Percentiles rank a stretch among this genome's conserved stretches.
Evolutionary conservation across 805 yeast species (phyloP).

Genomic region (Hanseniaspora nectarophila): DNA sequence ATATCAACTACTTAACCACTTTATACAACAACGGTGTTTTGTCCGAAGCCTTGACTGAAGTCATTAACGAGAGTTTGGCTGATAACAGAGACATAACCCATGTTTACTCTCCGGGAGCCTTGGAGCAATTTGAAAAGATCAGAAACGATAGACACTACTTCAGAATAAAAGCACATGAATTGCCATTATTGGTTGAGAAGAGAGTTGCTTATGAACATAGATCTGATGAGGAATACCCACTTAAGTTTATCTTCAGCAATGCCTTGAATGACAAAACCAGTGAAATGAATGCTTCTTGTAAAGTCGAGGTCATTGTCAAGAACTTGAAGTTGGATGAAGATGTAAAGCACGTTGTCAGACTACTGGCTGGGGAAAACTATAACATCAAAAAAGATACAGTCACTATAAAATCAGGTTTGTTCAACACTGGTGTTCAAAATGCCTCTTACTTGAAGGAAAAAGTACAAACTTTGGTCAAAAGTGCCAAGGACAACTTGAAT

Average conservation of each 20-base stretch:
- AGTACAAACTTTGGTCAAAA: constrained; percentile 48
- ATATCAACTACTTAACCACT: constrained; percentile 26
- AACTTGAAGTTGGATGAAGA: constrained; percentile 37
- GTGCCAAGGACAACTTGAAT: constrained; percentile 51
- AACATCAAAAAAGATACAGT: constrained; percentile 48
- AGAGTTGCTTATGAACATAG: constrained; percentile 55
- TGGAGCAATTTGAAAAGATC: constrained; percentile 55
- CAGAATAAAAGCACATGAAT: constrained; percentile 80
- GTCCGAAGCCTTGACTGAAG: constrained; percentile 10
- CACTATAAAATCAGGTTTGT: constrained; percentile 53
- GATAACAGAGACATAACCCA: constrained; percentile 28
- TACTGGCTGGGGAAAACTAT: constrained; percentile 69
- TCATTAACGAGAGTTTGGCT: constrained; percentile 31
- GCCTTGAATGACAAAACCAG: constrained; percentile 60
- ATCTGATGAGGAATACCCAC: constrained; percentile 36
- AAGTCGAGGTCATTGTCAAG: constrained; percentile 40
- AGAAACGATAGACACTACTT: constrained; percentile 66
- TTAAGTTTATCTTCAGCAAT: constrained; percentile 59
- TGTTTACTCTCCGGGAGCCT: constrained; percentile 51
- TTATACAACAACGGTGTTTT: constrained; percentile 31
- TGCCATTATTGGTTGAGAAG: constrained; percentile 70
- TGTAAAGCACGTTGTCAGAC: constrained; percentile 61
- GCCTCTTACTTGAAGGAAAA: constrained; percentile 58
- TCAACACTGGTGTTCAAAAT: constrained; percentile 74
- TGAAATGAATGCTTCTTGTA: constrained; percentile 52